Evolutionary conservation across 73 alveolate genomes (phyloP), one percentile per base, ranked within the genome.

Genomic region (Diophrys appendiculata): DNA sequence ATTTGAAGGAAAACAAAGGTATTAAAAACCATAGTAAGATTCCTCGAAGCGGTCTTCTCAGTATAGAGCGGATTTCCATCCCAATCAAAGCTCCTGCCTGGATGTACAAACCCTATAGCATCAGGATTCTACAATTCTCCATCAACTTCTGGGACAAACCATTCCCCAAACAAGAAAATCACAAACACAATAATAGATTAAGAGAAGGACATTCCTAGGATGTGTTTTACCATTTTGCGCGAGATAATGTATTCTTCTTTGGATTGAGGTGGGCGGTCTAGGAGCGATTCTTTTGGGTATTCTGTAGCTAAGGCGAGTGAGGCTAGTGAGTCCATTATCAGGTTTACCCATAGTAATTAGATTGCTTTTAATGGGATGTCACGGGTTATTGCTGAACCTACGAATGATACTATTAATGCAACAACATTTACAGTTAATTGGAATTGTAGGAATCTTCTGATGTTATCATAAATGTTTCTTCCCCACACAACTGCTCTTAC

Each of bases 281-380:
- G 88, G 24, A 95, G 82, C n/a, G 84, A 92, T 13, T 81, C 90
- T 70, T 80, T 88, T 28, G 99, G 99, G 34, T 98, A 97, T 60
- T 95, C 99, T 30, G 99, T 95, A 33, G 99, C 98, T 52, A 95
- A 86, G 32, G 99, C 98, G 13, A 95, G 70, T 8, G 98, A 89
- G 25, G 98, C 98, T 43, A 90, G 81, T 0, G 96, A 73, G 77
- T 91, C 95, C 95, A 92, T 90, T 52, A 92, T 92, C 25, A 92
- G 83, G 76, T 90, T 92, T 23, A 92, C 94, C 96, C 96, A 88
- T 5, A 86, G 60, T 79, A 84, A 68, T 92, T 93, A 92, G 75
- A 90, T 90, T 32, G 98, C 93, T 80, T 83, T 71, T 55, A 93
- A 85, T 5, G 95, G 96, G 11, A 95, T 87, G 67, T 93, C 97